Percentiles rank a stretch among this genome's conserved stretches.
These are phyloP conservation scores for Carex sylvatica DNA, from an alignment of 202 grass and related monocot species.

Conservation along the genomic window DNA sequence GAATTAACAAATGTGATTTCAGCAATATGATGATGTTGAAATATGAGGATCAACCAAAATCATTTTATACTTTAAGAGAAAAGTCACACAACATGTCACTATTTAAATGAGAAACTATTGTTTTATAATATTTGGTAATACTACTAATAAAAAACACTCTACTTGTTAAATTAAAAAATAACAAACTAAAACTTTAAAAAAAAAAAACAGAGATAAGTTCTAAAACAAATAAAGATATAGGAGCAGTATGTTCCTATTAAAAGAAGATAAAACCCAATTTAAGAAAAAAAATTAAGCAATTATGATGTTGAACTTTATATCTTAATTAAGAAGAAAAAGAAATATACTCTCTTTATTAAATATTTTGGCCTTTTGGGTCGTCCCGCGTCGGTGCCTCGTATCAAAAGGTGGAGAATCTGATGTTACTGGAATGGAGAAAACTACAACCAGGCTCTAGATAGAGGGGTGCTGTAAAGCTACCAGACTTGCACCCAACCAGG, in stretches of 20 bases:
- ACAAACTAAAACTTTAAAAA: neutral
- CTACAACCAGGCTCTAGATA: neutral
- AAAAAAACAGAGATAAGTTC: neutral
- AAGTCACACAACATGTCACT: neutral
- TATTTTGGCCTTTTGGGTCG: neutral
- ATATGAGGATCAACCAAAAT: neutral
- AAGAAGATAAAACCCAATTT: neutral
- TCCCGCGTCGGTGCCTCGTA: neutral
- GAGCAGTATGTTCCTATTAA: neutral
- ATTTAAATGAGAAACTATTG: neutral
- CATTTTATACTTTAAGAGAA: neutral
- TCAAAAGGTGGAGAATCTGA: neutral
- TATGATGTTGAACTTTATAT: neutral
- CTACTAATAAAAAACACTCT: neutral
- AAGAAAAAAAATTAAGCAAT: neutral
- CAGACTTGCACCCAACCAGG: neutral
- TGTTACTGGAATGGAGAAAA: neutral
- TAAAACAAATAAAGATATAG: neutral
- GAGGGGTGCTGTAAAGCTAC: constrained; percentile 6
- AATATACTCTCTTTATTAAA: neutral
- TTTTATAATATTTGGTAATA: neutral
- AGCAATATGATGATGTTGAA: neutral
- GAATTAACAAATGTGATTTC: neutral
- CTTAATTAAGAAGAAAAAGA: neutral
- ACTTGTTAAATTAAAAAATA: neutral